These are phyloP conservation scores for Globisporangium nagaii DNA, from an alignment of 352 stramenopile genomes.

Conservation along the genomic window DNA sequence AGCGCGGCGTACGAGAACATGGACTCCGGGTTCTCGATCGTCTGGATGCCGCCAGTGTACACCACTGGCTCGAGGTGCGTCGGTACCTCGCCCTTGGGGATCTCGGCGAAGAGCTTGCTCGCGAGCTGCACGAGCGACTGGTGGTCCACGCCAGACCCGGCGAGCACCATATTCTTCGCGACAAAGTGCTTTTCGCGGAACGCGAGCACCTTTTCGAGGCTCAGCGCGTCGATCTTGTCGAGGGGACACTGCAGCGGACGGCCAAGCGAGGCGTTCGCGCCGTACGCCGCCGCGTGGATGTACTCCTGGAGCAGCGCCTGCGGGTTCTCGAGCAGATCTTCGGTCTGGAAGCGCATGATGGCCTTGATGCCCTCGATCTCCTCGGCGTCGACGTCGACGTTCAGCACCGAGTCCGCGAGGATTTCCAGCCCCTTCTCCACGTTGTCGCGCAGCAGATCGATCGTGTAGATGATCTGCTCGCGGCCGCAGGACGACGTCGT, in stretches of 20 bases:
- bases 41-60: conserved; percentile 69
- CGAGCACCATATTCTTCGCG: conserved; percentile 88
- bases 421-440: conserved; percentile 87
- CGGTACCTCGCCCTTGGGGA: conserved; percentile 27
- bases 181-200: conserved; percentile 81
- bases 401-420: conserved; percentile 85
- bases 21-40: conserved; percentile 61
- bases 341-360: conserved; percentile 92
- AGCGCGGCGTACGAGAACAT: conserved; percentile 90
- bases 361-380: conserved; percentile 91
- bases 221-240: conserved; percentile 75
- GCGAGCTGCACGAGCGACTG: conserved; percentile 88
- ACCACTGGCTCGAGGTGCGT: conserved; percentile 37
- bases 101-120: conserved; percentile 83
- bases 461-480: conserved; percentile 97
- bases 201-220: conserved; percentile 58
- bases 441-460: conserved; percentile 95
- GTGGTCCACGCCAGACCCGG: conserved; percentile 94
- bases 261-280: conserved; percentile 58
- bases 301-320: conserved; percentile 78
- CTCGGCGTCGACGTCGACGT: conserved; percentile 69
- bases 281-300: conserved; percentile 88
- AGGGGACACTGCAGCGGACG: conserved; percentile 75
- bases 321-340: conserved; percentile 89
- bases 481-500: conserved; percentile 88